Evolutionary conservation across 2,329 filamentous ascomycete species (phyloP).

Genomic region (Monilinia aucupariae): DNA sequence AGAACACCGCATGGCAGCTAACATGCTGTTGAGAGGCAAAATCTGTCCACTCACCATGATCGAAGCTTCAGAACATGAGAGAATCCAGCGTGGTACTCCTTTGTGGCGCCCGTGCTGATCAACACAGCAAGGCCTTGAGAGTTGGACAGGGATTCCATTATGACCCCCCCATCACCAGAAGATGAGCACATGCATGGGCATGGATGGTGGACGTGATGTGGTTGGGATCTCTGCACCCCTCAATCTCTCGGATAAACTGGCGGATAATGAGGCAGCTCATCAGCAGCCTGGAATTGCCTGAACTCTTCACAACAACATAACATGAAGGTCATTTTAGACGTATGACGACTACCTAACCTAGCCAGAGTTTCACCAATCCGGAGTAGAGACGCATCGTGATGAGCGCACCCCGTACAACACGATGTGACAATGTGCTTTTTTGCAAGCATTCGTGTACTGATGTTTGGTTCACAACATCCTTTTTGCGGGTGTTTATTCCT

Average conservation of each 20-base stretch:
- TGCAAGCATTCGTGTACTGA: conserved; percentile 6
- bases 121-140: conserved; percentile 12
- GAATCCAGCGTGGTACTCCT: conserved; percentile 17
- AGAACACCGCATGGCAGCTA: conserved; percentile 17
- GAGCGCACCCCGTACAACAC: conserved; percentile 1
- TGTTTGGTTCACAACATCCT: conserved; percentile 15
- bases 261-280: conserved; percentile 16
- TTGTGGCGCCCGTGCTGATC: conserved; percentile 18
- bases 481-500: conserved; percentile 8
- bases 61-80: conserved; percentile 6
- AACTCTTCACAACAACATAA: background rate
- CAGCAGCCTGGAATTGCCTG: conserved; percentile 14
- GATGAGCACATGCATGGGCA: conserved; percentile 18
- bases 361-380: conserved; percentile 14
- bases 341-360: conserved; percentile 14
- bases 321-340: background rate
- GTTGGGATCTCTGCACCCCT: conserved; percentile 17
- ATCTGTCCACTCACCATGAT: conserved; percentile 9
- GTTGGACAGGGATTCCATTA: conserved; percentile 11
- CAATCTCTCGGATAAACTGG: conserved; percentile 20
- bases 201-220: conserved; percentile 15
- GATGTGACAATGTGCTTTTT: conserved; percentile 1
- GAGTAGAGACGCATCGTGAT: conserved; percentile 7
- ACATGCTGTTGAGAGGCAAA: conserved; percentile 5
- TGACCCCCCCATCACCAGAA: conserved; percentile 18